Base-by-base conservation (phyloP, 768 basidiomycete species). In the Lactarius vividus region DNA sequence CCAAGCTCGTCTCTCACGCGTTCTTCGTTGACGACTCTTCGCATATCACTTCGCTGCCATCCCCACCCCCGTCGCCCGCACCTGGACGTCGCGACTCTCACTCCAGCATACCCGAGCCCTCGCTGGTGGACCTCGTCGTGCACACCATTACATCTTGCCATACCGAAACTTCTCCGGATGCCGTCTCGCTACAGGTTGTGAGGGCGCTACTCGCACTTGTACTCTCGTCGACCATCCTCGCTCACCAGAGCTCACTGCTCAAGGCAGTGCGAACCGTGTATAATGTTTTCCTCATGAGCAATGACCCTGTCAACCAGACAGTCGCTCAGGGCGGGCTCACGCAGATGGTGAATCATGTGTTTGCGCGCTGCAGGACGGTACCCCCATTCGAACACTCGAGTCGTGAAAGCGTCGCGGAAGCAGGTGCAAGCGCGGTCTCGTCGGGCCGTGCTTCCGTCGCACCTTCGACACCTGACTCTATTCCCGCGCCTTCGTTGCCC, bases 181-280 rank as follows among this genome's bases (percentile, higher is more conserved):
- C 94, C 6, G 94, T 98, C 44, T 96, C 96, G 8, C 81, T 99
- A 5, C 97, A 98, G 73, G 94, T 99, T 64, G 94, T 99, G 68
- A 98, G 98, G 75, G 95, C 94, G 3, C 82, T 99, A 20, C 85
- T 99, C 44, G 83, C 94, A 0, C 79, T 98, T 57, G 88, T 98
- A 35, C 81, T 99, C 56, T 98, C 96, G 1, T 82, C 91, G 5
- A 91, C 88, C 7, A 84, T 90, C 46, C 82, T 94, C 31, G 93
- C 98, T 4, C 97, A 99, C 76, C 97, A 98, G 74, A 97, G 95
- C 5, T 91, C 94, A 13, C 82, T 99, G 53, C 84, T 99, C 70
- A 98, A 98, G 76, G 94, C 95, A 33, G 92, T 99, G 37, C 85
- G 97, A 56, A 98, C 97, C 23, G 97, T 99, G 4, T 99, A 98